Evolutionary conservation across 495 filamentous ascomycete genomes (phyloP).

Genomic region (Zalerion maritima): DNA sequence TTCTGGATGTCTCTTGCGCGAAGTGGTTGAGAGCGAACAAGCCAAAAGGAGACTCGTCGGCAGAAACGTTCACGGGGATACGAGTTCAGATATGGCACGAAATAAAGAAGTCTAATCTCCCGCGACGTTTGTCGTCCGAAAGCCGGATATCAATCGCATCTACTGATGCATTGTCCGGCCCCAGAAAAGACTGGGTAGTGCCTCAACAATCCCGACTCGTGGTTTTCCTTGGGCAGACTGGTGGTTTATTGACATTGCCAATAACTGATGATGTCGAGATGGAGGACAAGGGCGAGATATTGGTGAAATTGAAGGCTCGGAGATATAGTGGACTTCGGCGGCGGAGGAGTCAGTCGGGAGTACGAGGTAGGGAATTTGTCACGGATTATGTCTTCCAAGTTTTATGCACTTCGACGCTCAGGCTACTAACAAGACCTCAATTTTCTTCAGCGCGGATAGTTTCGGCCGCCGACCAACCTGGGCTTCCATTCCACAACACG

Average conservation of each 20-base stretch:
- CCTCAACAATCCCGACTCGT: slow-evolving; percentile 13
- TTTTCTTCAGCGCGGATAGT: too few relatives aligned
- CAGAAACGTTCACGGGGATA: slow-evolving; percentile 15
- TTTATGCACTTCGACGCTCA: too few relatives aligned
- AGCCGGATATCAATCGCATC: too few relatives aligned
- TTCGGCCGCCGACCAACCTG: too few relatives aligned
- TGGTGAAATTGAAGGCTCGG: slow-evolving; percentile 16
- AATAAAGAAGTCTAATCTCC: too few relatives aligned
- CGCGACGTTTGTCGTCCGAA: too few relatives aligned
- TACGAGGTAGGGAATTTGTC: slow-evolving; percentile 19
- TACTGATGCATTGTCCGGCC: slow-evolving; percentile 16
- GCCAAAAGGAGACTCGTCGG: too few relatives aligned
- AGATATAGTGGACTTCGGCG: slow-evolving; percentile 10
- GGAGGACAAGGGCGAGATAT: slow-evolving; percentile 13
- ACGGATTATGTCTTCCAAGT: background rate
- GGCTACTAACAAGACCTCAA: too few relatives aligned
- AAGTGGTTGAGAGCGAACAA: slow-evolving; percentile 13
- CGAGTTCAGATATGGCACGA: slow-evolving; percentile 23
- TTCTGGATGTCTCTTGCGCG: slow-evolving; percentile 18
- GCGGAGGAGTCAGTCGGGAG: slow-evolving; percentile 12
- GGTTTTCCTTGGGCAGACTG: slow-evolving; percentile 16
- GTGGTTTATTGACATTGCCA: slow-evolving; percentile 17
- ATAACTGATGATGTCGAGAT: slow-evolving; percentile 20
- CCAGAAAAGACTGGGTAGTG: slow-evolving; percentile 15
- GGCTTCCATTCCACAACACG: too few relatives aligned